Conservation (phyloP, 2,329 filamentous ascomycete genomes). For the Sclerotinia borealis region DNA sequence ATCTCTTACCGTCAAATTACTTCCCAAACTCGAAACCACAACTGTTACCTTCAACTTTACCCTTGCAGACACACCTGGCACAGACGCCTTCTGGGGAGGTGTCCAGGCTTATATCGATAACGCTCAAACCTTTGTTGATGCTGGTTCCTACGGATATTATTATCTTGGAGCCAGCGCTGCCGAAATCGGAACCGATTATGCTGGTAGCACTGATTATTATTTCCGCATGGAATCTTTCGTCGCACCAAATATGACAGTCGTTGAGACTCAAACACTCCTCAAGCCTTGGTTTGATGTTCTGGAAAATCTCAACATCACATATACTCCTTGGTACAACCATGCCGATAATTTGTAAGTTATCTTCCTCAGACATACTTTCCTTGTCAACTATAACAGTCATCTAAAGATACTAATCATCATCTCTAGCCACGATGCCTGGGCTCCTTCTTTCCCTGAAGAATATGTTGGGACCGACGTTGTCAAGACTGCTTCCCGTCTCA, state of each 20-base stretch:
- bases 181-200: constrained; percentile 28
- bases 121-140: constrained; percentile 36
- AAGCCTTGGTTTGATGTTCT: constrained; percentile 38
- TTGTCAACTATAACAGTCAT: no score
- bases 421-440: constrained; percentile 27
- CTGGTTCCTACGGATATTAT: constrained; percentile 28
- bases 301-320: constrained; percentile 15
- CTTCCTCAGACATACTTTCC: not conserved
- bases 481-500: constrained; percentile 36
- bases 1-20: constrained; percentile 49
- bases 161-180: constrained; percentile 33
- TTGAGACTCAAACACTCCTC: constrained; percentile 28
- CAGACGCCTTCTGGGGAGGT: constrained; percentile 44
- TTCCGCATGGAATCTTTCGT: constrained; percentile 20
- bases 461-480: constrained; percentile 29
- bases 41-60: constrained; percentile 41
- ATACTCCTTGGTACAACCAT: constrained; percentile 30
- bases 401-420: constrained; percentile 17
- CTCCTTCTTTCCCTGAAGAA: constrained; percentile 38
- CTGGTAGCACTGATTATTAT: constrained; percentile 20
- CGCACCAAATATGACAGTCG: constrained; percentile 30
- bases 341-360: constrained; percentile 15
- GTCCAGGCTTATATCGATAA: constrained; percentile 45
- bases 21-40: constrained; percentile 34
- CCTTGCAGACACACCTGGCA: constrained; percentile 41